Base-by-base conservation (phyloP, 2,329 filamentous ascomycete genomes). In the Penicillium palitans region DNA sequence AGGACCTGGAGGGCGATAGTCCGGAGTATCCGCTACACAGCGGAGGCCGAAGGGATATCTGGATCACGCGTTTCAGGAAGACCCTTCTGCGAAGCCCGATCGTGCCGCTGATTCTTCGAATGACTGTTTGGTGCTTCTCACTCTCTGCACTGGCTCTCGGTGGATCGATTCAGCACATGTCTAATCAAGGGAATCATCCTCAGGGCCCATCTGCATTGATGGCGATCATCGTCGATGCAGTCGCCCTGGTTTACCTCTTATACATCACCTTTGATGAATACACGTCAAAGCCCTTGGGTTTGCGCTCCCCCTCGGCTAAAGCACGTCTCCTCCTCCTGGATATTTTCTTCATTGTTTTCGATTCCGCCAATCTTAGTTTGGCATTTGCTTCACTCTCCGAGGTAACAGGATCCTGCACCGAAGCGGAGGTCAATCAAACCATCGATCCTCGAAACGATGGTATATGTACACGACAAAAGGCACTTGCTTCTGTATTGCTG, bases 251-350 rank as follows among this genome's bases (percentile, higher is more conserved):
- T 3, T 99, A 98, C 76, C 89, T 96, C 55, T 79, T 90, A 49
- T 98, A 96, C 77, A 95, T 98, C 78, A 96, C 93, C 25, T 96
- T 88, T 78, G 95, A 99, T 72, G 95, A 99, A 78, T 98, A 97
- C 77, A 95, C 91, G 6, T 91, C 91, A 31, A 96, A 96, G 72
- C 95, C 96, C 24, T 81, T 99, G 21, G 95, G 95, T 1, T 80
- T 99, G 60, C 89, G 96, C 44, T 88, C 87, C 7, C 87, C 91
- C 10, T 87, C 87, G 57, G 89, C 91, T 49, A 99, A 99, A 74
- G 90, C 96, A 64, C 87, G 90, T 15, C 85, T 99, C 50, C 90
- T 98, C 60, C 85, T 99, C 55, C 84, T 96, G 57, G 95, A 99
- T 76, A 82, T 99, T 4, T 88, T 97, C 69, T 99, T 99, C 73